Evolutionary conservation across 495 filamentous ascomycete species (phyloP).

Genomic region (Rostrohypoxylon terebratum): DNA sequence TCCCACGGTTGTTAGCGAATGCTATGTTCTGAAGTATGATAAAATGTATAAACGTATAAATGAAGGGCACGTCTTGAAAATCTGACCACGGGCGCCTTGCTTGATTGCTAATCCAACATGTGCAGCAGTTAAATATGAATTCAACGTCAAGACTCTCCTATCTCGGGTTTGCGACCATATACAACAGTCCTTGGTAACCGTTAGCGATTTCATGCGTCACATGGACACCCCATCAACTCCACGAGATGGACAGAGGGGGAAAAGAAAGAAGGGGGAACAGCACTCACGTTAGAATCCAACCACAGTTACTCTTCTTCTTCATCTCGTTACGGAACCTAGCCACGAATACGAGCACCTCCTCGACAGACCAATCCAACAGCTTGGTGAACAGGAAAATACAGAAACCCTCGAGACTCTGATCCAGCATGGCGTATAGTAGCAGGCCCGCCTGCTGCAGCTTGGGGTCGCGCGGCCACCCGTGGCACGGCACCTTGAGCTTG

Average conservation of each 20-base stretch:
- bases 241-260: not conserved
- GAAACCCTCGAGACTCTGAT: conserved; percentile 28
- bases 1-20: conserved; percentile 1
- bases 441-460: conserved; percentile 29
- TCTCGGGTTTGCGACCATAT: conserved; percentile 9
- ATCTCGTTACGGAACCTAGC: conserved; percentile 20
- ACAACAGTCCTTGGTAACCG: not conserved
- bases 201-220: not conserved
- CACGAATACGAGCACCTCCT: conserved; percentile 18
- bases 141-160: not conserved
- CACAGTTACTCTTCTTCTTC: conserved; percentile 29
- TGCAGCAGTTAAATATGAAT: not conserved
- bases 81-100: not conserved
- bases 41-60: conserved; percentile 3
- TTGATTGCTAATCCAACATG: not conserved
- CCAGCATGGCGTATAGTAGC: conserved; percentile 21
- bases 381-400: conserved; percentile 21
- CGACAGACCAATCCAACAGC: conserved; percentile 12
- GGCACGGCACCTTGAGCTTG: conserved; percentile 22
- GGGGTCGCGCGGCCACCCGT: conserved; percentile 29
- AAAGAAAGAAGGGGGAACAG: not conserved
- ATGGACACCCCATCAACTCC: not conserved
- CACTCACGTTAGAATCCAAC: conserved; percentile 27
- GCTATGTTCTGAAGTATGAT: not conserved
- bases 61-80: conserved; percentile 1